Evolutionary conservation across 495 filamentous ascomycete genomes (phyloP), one percentile per base, ranked within the genome.

Genomic region (Delitschia confertaspora): DNA sequence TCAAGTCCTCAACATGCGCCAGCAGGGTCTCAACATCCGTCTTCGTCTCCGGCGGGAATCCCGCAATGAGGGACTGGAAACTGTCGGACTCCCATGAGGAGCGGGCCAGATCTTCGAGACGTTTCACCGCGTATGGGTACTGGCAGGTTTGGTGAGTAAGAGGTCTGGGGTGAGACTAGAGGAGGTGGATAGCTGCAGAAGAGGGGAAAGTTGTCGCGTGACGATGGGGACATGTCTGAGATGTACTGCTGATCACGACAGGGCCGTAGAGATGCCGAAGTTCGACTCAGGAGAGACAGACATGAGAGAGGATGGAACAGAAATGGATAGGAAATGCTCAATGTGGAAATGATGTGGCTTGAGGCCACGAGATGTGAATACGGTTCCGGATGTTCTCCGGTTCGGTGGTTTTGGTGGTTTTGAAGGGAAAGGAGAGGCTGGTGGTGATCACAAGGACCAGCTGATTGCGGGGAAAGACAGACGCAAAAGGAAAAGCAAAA

Each of bases 121-220:
- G 71, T 18, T 62, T 47, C 38, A 85, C 65, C 16, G 82, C 78
- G 57, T 83, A 83, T 33, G 82, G 80, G 60, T 83, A 85, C 80
- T 85, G 49, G 29, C 38, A 80, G 79, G 57, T 81, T 82, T 79
- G 81, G 52, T 45, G 40, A 57, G 52, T 47, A 39, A 38, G 26
- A 30, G 13, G 13, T 13, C 26, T 30, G 26, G 8, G 26, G 13
- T 30, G 26, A 30, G 8, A 8, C 8, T 13, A 8, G 26, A 30
- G 8, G 26, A n/a, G n/a, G n/a, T n/a, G n/a, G n/a, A n/a, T n/a
- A n/a, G n/a, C n/a, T n/a, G n/a, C n/a, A n/a, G n/a, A n/a, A n/a
- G n/a, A n/a, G n/a, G n/a, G n/a, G n/a, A n/a, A n/a, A n/a, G n/a
- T n/a, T n/a, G n/a, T n/a, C n/a, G 42, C 49, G 49, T 47, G 49